phyloP scores from a whole-genome alignment of 352 stramenopile genomes.

The Globisporangium splendens region DNA sequence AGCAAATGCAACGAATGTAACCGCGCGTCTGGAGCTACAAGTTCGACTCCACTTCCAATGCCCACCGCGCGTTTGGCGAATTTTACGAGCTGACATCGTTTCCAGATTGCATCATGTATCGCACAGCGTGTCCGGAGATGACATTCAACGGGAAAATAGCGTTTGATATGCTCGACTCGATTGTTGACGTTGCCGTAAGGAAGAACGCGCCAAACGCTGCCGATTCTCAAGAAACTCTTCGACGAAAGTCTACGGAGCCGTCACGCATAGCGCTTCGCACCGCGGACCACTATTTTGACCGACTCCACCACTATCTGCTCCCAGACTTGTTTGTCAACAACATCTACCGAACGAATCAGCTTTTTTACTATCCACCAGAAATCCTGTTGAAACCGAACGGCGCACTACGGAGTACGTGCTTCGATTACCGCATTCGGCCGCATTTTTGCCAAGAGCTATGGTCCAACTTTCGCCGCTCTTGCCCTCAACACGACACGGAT shows the following conservation, averaged over 20 bases:
- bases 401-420: constrained; percentile 16
- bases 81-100: constrained; percentile 1
- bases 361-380: constrained; percentile 24
- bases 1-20: neutral
- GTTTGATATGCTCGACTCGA: constrained; percentile 3
- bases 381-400: constrained; percentile 8
- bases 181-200: no score
- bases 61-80: constrained; percentile 5
- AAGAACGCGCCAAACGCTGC: no score
- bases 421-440: constrained; percentile 8
- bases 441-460: constrained; percentile 13
- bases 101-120: constrained; percentile 7
- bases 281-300: constrained; percentile 29
- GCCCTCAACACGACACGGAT: neutral
- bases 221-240: no score
- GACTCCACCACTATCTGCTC: constrained; percentile 36
- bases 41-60: constrained; percentile 12
- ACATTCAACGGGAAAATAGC: neutral
- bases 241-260: neutral
- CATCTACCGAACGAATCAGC: constrained; percentile 33
- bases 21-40: constrained; percentile 9
- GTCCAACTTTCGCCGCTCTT: constrained; percentile 8
- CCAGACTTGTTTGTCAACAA: constrained; percentile 27
- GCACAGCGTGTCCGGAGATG: neutral
- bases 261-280: constrained; percentile 3